Percentiles rank a stretch among this genome's conserved stretches.
Evolutionary conservation across 2,329 filamentous ascomycete genomes (phyloP).

Genomic region (Tolypocladium sp.): DNA sequence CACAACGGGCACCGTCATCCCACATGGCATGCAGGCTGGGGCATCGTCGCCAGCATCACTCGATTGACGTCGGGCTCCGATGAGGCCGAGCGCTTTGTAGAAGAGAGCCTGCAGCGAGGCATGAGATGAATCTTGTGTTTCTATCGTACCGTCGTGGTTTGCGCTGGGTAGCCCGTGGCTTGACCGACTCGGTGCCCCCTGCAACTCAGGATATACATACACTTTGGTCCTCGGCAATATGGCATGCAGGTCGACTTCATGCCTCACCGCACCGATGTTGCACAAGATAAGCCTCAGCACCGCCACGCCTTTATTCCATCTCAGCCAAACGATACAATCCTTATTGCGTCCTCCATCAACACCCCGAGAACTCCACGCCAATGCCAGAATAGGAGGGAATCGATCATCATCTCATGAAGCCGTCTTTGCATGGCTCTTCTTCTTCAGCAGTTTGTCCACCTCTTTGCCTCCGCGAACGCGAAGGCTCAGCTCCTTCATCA

Average conservation of each 20-base stretch:
- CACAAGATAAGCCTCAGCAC: neutral
- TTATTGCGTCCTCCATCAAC: too few species aligned
- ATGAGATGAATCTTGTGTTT: too few species aligned
- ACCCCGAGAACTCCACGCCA: neutral
- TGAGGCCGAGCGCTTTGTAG: too few species aligned
- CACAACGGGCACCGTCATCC: neutral
- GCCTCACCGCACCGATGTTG: neutral
- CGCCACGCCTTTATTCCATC: neutral
- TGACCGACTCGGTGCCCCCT: neutral
- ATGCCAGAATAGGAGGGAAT: neutral
- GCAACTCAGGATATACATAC: neutral
- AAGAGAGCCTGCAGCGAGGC: neutral
- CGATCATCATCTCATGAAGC: neutral
- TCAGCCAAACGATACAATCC: neutral
- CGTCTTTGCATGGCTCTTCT: slow-evolving; percentile 22
- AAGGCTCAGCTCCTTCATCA: slow-evolving; percentile 77
- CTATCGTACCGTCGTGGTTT: too few species aligned
- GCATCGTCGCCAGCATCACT: neutral
- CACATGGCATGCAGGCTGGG: neutral
- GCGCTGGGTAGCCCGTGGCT: neutral
- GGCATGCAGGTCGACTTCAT: neutral
- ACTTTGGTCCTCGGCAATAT: neutral
- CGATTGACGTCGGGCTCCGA: neutral
- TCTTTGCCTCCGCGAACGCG: slow-evolving; percentile 63
- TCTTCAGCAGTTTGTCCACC: slow-evolving; percentile 58